Percentiles rank a stretch among this genome's conserved stretches.
Evolutionary conservation across 495 filamentous ascomycete species (phyloP).

Genomic region (Xylaria castorea): DNA sequence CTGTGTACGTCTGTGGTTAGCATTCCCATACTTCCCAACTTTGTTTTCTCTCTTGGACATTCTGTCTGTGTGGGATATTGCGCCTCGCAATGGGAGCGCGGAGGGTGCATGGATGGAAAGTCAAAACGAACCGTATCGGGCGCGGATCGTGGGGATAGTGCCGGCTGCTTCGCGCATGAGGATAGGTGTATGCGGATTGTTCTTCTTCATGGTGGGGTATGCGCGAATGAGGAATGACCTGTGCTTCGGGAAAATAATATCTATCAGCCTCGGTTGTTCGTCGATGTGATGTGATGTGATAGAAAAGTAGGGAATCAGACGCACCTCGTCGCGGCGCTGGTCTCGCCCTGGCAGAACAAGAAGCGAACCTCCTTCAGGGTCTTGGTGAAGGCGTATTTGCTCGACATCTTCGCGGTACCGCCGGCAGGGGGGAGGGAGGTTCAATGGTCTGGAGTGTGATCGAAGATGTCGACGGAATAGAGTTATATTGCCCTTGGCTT

Average conservation of each 20-base stretch:
- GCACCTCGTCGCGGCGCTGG: constrained; percentile 85
- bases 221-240: constrained; percentile 90
- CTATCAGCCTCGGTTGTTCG: background rate
- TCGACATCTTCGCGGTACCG: constrained; percentile 69
- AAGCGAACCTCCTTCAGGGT: constrained; percentile 94
- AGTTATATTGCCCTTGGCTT: constrained; percentile 7
- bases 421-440: constrained; percentile 25
- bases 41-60: background rate
- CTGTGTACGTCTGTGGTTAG: constrained; percentile 50
- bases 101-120: background rate
- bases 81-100: background rate
- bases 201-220: constrained; percentile 99
- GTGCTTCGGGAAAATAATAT: background rate
- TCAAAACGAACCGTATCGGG: constrained; percentile 80
- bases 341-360: constrained; percentile 91
- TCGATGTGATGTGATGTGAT: too few species aligned
- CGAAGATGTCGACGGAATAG: constrained; percentile 22
- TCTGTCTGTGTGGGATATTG: background rate
- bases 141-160: constrained; percentile 83
- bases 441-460: constrained; percentile 13
- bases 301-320: constrained; percentile 32
- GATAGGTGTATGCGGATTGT: constrained; percentile 94
- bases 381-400: constrained; percentile 89
- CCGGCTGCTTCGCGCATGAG: constrained; percentile 89
- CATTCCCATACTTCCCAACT: background rate